Evolutionary conservation across 176 grass and related monocot species (phyloP).

Genomic region (Musa acuminata): DNA sequence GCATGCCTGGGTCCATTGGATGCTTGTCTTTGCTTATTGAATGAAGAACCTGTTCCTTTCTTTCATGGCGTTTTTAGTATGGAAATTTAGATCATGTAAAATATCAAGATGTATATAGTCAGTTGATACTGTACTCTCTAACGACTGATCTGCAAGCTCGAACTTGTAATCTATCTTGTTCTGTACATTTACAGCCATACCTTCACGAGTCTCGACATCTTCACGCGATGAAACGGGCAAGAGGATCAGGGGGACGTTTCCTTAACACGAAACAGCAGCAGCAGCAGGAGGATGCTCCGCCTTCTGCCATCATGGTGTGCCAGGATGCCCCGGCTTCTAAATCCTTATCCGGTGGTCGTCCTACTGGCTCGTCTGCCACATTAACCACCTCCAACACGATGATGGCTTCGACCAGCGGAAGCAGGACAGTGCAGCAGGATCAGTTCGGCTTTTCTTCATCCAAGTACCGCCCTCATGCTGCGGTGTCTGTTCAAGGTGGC

Average conservation of each 20-base stretch:
- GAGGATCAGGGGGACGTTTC: slow-evolving; percentile 82
- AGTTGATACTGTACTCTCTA: no score
- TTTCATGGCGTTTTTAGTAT: no score
- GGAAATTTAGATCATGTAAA: no score
- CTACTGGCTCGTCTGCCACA: not conserved
- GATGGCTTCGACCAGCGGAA: not conserved
- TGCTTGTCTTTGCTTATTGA: no score
- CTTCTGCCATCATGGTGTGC: not conserved
- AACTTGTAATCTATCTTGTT: not conserved
- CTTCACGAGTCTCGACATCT: slow-evolving; percentile 88
- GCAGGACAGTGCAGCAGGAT: slow-evolving; percentile 35
- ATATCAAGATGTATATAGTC: no score
- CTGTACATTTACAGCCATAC: slow-evolving; percentile 32
- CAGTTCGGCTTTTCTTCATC: slow-evolving; percentile 24
- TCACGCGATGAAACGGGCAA: slow-evolving; percentile 90
- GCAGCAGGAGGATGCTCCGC: slow-evolving; percentile 26
- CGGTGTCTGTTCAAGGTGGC: slow-evolving; percentile 4
- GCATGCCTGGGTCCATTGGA: no score
- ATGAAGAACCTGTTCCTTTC: no score
- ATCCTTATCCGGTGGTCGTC: not conserved
- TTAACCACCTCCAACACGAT: slow-evolving; percentile 5
- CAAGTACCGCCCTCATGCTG: slow-evolving; percentile 28
- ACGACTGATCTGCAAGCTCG: no score
- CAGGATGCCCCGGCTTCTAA: not conserved
- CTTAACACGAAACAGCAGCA: slow-evolving; percentile 57